Evolutionary conservation across 2,329 filamentous ascomycete genomes (phyloP).

Genomic region (Phialocephala subalpina): DNA sequence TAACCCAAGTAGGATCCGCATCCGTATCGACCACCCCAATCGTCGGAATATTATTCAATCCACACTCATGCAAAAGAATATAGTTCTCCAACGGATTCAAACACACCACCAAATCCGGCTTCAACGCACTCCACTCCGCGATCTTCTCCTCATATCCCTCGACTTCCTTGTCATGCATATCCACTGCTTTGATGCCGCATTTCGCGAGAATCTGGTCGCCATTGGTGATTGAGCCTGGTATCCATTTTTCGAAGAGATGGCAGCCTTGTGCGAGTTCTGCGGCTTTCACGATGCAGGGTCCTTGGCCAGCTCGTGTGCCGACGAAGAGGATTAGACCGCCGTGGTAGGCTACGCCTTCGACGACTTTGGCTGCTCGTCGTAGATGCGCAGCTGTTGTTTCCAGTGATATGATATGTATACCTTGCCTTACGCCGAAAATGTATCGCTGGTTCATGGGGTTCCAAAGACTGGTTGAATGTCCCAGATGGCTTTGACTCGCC

Average conservation of each 20-base stretch:
- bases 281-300: slow-evolving; percentile 80
- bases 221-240: slow-evolving; percentile 90
- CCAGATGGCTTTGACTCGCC: slow-evolving; percentile 87
- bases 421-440: slow-evolving; percentile 89
- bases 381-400: slow-evolving; percentile 90
- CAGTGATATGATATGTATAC: slow-evolving; percentile 91
- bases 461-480: slow-evolving; percentile 91
- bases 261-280: slow-evolving; percentile 81
- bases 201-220: slow-evolving; percentile 84
- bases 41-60: slow-evolving; percentile 85
- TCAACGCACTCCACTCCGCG: slow-evolving; percentile 68
- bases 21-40: slow-evolving; percentile 96
- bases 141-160: slow-evolving; percentile 72
- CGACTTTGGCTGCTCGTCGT: slow-evolving; percentile 90
- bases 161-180: slow-evolving; percentile 72
- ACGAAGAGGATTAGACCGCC: slow-evolving; percentile 92
- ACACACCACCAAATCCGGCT: slow-evolving; percentile 91
- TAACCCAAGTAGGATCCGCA: slow-evolving; percentile 90
- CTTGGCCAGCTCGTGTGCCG: slow-evolving; percentile 84
- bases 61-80: slow-evolving; percentile 89
- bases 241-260: slow-evolving; percentile 94
- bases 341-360: slow-evolving; percentile 82
- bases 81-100: slow-evolving; percentile 95
- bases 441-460: slow-evolving; percentile 94
- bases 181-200: slow-evolving; percentile 76